Evolutionary conservation across 148 eudicot species (phyloP).

Genomic region (Oxyria digyna): DNA sequence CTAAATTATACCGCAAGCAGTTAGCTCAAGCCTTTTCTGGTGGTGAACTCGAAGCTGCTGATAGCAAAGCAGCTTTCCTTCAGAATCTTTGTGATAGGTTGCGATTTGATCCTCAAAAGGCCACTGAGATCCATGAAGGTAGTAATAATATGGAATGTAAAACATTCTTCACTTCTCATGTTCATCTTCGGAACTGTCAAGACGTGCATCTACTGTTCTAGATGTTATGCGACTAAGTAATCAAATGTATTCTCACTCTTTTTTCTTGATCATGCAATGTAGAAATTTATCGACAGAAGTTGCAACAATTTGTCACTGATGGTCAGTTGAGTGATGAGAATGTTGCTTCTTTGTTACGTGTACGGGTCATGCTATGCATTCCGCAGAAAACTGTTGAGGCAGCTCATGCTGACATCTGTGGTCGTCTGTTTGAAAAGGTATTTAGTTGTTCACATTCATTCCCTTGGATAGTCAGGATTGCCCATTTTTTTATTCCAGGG

Average conservation of each 20-base stretch:
- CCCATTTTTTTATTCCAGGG: too few species aligned
- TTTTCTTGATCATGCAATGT: not conserved
- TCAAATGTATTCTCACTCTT: not conserved
- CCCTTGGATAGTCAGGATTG: too few species aligned
- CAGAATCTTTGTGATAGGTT: constrained; percentile 69
- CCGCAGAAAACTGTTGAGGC: constrained; percentile 77
- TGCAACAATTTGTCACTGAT: constrained; percentile 67
- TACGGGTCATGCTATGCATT: constrained; percentile 80
- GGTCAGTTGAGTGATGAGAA: constrained; percentile 80
- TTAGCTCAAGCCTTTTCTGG: constrained; percentile 63
- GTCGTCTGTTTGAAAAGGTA: constrained; percentile 86
- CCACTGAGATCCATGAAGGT: constrained; percentile 82
- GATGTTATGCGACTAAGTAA: not conserved
- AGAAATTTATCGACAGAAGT: constrained; percentile 91
- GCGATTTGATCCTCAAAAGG: constrained; percentile 71
- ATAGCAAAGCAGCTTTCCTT: constrained; percentile 91
- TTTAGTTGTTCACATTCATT: not conserved
- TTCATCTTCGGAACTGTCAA: not conserved
- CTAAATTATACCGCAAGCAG: constrained; percentile 68
- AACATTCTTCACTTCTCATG: not conserved
- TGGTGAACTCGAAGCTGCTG: constrained; percentile 66
- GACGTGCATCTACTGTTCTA: not conserved
- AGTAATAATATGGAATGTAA: not conserved
- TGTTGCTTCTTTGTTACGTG: constrained; percentile 55
- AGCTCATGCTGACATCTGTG: constrained; percentile 81